Evolutionary conservation across 805 yeast genomes (phyloP).

Genomic region (Priceomyces medius): DNA sequence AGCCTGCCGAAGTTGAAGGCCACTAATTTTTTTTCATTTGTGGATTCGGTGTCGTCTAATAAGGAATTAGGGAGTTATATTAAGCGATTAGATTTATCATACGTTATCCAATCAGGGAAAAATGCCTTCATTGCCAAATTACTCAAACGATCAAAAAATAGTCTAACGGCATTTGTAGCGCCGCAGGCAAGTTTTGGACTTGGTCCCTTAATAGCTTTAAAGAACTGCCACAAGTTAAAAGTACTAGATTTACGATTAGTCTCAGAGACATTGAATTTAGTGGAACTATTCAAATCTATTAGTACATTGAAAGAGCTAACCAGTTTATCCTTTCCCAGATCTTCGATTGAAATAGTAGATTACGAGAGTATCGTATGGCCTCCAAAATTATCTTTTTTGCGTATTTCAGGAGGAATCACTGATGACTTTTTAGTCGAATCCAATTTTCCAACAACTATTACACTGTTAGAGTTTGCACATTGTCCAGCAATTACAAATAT

Average conservation of each 20-base stretch:
- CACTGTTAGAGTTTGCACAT: constrained; percentile 74
- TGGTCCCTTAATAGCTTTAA: constrained; percentile 80
- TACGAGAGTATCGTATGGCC: constrained; percentile 72
- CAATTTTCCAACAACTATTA: constrained; percentile 70
- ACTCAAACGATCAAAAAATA: constrained; percentile 69
- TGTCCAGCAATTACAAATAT: constrained; percentile 75
- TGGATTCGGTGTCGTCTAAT: constrained; percentile 58
- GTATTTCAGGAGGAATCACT: constrained; percentile 87
- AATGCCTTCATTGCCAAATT: constrained; percentile 86
- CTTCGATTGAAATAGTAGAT: constrained; percentile 70
- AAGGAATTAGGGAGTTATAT: constrained; percentile 59
- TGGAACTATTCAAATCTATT: constrained; percentile 76
- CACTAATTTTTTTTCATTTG: constrained; percentile 68
- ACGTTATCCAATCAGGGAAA: constrained; percentile 85
- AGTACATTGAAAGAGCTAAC: constrained; percentile 60
- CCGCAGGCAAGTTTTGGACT: constrained; percentile 95
- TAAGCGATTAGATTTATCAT: constrained; percentile 65
- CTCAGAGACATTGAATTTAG: constrained; percentile 83
- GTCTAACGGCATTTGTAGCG: constrained; percentile 70
- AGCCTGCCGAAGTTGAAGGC: constrained; percentile 60
- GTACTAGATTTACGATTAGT: constrained; percentile 80
- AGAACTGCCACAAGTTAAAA: constrained; percentile 62
- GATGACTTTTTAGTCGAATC: constrained; percentile 72
- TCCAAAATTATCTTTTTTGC: constrained; percentile 61
- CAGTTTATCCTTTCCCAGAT: constrained; percentile 82